Conservation (phyloP, 306 rosid genomes). For the Trifolium subterraneum region DNA sequence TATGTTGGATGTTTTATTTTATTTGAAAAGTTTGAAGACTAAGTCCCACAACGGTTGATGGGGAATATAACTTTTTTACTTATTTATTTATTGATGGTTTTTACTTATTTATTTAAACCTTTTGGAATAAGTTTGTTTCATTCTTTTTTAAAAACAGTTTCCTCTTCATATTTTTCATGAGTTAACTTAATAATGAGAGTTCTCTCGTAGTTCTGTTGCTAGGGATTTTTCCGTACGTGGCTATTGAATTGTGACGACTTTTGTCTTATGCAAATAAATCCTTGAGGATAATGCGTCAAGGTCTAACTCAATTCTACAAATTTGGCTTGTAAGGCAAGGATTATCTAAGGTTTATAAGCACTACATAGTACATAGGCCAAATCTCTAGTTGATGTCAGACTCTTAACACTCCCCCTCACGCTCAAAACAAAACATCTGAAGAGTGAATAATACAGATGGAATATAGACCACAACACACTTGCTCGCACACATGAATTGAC, state of each 20-base stretch:
- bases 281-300: not conserved
- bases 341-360: not conserved
- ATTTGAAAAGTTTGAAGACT: not conserved
- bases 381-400: not conserved
- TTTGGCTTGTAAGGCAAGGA: too few relatives aligned
- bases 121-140: not conserved
- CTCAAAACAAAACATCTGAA: not conserved
- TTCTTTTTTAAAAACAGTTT: not conserved
- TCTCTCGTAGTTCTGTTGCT: not conserved
- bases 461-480: too few relatives aligned
- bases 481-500: too few relatives aligned
- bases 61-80: not conserved
- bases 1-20: not conserved
- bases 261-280: not conserved
- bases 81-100: too few relatives aligned
- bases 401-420: not conserved
- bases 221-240: not conserved
- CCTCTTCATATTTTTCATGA: not conserved
- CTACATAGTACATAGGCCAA: not conserved
- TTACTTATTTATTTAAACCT: not conserved
- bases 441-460: not conserved
- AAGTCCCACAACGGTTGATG: not conserved
- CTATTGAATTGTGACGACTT: not conserved
- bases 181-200: not conserved
- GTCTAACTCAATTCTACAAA: too few relatives aligned